Percentiles rank a stretch among this genome's conserved stretches.
These are phyloP conservation scores for Melampsora abietis-canadensis DNA, from an alignment of 1,284 basidiomycete species.

Conservation along the genomic window DNA sequence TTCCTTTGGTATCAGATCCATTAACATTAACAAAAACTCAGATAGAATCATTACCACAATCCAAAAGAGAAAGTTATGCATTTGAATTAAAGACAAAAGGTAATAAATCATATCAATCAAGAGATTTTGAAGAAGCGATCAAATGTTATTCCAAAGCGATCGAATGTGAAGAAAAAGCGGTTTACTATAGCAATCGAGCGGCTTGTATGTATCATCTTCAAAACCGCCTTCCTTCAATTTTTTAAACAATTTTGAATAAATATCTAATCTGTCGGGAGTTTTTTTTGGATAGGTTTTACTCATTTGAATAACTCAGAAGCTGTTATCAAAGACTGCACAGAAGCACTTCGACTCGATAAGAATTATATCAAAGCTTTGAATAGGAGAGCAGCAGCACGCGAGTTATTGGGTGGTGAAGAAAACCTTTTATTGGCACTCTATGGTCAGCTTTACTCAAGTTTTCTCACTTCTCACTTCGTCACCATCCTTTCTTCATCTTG, in stretches of 20 bases:
- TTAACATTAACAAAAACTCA: slow-evolving; percentile 21
- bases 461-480: not conserved
- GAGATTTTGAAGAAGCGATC: slow-evolving; percentile 73
- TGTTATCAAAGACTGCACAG: slow-evolving; percentile 86
- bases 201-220: slow-evolving; percentile 65
- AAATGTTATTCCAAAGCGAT: slow-evolving; percentile 89
- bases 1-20: slow-evolving; percentile 7
- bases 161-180: slow-evolving; percentile 69
- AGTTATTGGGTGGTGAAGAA: slow-evolving; percentile 70
- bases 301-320: slow-evolving; percentile 79
- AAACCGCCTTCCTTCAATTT: slow-evolving; percentile 28
- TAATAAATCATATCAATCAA: slow-evolving; percentile 79
- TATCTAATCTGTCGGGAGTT: not conserved
- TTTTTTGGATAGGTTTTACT: slow-evolving; percentile 67
- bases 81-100: slow-evolving; percentile 80
- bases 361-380: slow-evolving; percentile 94
- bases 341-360: slow-evolving; percentile 77
- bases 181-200: slow-evolving; percentile 95
- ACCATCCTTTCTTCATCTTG: not conserved
- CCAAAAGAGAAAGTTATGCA: slow-evolving; percentile 75
- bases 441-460: slow-evolving; percentile 54
- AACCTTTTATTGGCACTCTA: slow-evolving; percentile 64
- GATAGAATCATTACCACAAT: slow-evolving; percentile 16
- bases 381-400: slow-evolving; percentile 79
- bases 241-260: not conserved